A percentile compares a stretch with the other conserved stretches of the same genome.
Evolutionary conservation across 441 rosid genomes (phyloP).

Genomic region (Populus tomentosa): DNA sequence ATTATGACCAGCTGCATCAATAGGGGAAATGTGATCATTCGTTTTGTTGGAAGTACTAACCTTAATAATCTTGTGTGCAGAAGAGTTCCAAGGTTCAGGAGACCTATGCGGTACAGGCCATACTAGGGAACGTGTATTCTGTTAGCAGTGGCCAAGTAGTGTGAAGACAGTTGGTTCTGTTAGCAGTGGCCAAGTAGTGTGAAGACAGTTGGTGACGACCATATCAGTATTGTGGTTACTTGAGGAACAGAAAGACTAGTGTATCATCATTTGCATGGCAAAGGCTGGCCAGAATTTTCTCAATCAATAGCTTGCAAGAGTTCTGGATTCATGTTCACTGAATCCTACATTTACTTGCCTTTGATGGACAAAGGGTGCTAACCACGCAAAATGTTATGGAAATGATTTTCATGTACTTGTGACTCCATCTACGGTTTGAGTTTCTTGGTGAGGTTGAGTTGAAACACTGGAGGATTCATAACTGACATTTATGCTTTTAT

Average conservation of each 20-base stretch:
- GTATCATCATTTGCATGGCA: slow-evolving; percentile 13
- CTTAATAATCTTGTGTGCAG: slow-evolving; percentile 38
- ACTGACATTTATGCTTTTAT: not conserved
- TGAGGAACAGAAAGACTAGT: slow-evolving; percentile 5
- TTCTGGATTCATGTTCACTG: slow-evolving; percentile 12
- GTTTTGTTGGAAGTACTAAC: not conserved
- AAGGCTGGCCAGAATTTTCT: slow-evolving; percentile 12
- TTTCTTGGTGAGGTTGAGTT: slow-evolving; percentile 1
- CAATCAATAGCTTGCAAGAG: slow-evolving; percentile 17
- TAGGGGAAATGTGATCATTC: not conserved
- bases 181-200: too few relatives aligned
- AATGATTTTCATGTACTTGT: slow-evolving; percentile 9
- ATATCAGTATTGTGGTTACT: not conserved
- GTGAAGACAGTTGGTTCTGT: slow-evolving; percentile 9
- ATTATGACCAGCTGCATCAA: not conserved
- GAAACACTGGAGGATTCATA: not conserved
- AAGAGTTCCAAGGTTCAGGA: slow-evolving; percentile 82
- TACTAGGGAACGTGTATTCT: slow-evolving; percentile 27
- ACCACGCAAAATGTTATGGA: slow-evolving; percentile 21
- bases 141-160: not conserved
- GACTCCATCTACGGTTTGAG: slow-evolving; percentile 10
- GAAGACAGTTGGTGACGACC: too few relatives aligned
- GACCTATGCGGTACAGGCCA: slow-evolving; percentile 78
- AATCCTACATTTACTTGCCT: slow-evolving; percentile 9
- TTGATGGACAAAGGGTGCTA: slow-evolving; percentile 5